Evolutionary conservation across 208 protist genomes (phyloP), one percentile per base, ranked within the genome.

Genomic region (Strigomonas galati): DNA sequence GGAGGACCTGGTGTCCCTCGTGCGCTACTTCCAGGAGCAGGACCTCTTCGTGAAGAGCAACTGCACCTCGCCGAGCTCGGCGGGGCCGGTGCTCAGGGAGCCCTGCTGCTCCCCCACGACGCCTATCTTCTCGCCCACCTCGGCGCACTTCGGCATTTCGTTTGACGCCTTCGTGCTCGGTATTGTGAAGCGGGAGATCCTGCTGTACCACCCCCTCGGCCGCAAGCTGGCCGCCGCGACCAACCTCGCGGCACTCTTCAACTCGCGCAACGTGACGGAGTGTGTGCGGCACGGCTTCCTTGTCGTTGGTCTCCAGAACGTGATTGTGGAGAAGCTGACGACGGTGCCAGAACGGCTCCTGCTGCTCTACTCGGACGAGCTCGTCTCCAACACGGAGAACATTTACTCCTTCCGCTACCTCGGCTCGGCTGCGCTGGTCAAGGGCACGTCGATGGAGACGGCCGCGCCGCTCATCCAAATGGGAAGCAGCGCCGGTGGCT

Each of bases 351-450:
- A 89, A 49, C 79, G 86, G 9, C 70, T 95, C 24, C 52, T 80
- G 43, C 71, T 92, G 57, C 72, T 95, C 27, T 85, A 85, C 71
- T 82, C 74, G 44, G 85, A 82, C 44, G 80, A 91, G 60, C 69
- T 83, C 10, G 78, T 84, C 3, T 86, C 84, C 3, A 79, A 71
- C 21, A 86, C 82, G 40, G 77, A 84, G 65, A 92, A 89, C 59
- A 86, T 92, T 26, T 92, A 91, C 67, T 92, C 85, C 26, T 95
- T 95, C 60, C 85, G 89, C 52, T 95, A 91, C 57, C 51, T 89
- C 6, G 84, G 78, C 44, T 85, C 84, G 30, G 55, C 76, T 6
- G 85, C 81, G 15, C 51, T 87, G 40, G 28, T 76, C 37, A 51
- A 63, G 1, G 76, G 78, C 1, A 68, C 54, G 12, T 86, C 79